Percentiles rank a stretch among this genome's conserved stretches.
Conservation (phyloP, 495 filamentous ascomycete genomes). For the Penicilliopsis zonata region DNA sequence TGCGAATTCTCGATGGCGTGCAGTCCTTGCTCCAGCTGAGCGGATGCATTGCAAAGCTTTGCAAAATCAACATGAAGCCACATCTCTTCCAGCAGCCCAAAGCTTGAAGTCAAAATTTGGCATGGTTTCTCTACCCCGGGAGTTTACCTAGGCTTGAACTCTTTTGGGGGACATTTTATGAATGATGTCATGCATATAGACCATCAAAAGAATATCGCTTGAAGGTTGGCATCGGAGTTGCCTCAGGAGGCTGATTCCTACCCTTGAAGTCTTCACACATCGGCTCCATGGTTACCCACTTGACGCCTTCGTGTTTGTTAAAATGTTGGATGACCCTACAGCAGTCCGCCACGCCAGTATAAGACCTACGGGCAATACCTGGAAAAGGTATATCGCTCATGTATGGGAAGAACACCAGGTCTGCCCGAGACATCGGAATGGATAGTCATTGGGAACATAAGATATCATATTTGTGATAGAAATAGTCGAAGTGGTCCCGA, state of each 20-base stretch:
- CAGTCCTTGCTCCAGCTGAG: conserved; percentile 88
- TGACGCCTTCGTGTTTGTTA: conserved; percentile 60
- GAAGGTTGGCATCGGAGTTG: conserved; percentile 53
- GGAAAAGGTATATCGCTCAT: conserved; percentile 28
- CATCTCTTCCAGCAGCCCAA: conserved; percentile 57
- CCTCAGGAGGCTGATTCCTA: conserved; percentile 52
- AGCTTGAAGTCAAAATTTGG: conserved; percentile 10
- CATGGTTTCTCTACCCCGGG: not conserved
- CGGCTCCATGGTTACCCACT: conserved; percentile 63
- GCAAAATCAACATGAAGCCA: conserved; percentile 91
- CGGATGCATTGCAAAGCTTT: conserved; percentile 79
- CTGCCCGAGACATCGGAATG: conserved; percentile 59
- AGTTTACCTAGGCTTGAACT: not conserved
- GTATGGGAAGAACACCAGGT: conserved; percentile 57
- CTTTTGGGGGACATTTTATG: not conserved
- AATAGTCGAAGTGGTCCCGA: conserved; percentile 56
- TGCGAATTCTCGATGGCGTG: conserved; percentile 95
- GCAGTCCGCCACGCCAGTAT: conserved; percentile 1
- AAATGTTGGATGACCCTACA: conserved; percentile 56
- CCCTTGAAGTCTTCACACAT: conserved; percentile 59
- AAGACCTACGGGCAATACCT: not conserved
- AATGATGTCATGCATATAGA: not conserved
- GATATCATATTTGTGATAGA: conserved; percentile 58
- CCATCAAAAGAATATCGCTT: not conserved
- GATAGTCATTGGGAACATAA: conserved; percentile 59